Evolutionary conservation across 768 basidiomycete species (phyloP).

Genomic region (Paxillus ammoniavirescens): DNA sequence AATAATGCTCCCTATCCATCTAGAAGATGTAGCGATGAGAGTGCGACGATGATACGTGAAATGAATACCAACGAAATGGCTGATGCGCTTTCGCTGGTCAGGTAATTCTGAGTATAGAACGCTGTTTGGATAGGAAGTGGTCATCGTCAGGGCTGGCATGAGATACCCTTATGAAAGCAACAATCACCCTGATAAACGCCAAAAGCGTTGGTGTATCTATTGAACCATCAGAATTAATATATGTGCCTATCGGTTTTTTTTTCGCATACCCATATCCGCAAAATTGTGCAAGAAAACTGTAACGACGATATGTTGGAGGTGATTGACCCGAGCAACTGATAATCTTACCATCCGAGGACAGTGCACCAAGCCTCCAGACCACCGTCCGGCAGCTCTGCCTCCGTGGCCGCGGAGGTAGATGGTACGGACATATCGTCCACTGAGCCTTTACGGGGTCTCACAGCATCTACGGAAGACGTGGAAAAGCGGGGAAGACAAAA

Average conservation of each 20-base stretch:
- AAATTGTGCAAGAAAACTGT: slow-evolving; percentile 27
- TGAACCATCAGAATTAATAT: background rate
- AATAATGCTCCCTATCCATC: slow-evolving; percentile 50
- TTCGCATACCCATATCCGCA: slow-evolving; percentile 24
- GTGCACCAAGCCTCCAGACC: slow-evolving; percentile 26
- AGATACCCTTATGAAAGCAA: background rate
- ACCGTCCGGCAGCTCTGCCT: background rate
- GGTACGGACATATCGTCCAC: background rate
- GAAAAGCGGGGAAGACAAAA: background rate
- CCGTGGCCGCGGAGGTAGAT: background rate
- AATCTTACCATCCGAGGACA: slow-evolving; percentile 24
- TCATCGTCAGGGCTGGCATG: background rate
- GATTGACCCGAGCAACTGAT: background rate
- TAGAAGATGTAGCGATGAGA: slow-evolving; percentile 1
- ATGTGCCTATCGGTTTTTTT: fast-evolving
- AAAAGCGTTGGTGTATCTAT: slow-evolving; percentile 20
- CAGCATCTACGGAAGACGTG: background rate
- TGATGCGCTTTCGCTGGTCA: slow-evolving; percentile 21
- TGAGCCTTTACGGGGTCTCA: background rate
- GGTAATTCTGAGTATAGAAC: slow-evolving; percentile 20
- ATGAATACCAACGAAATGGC: slow-evolving; percentile 4
- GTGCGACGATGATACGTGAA: too few relatives aligned
- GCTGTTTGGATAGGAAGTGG: slow-evolving; percentile 4
- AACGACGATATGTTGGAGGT: background rate
- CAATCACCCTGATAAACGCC: slow-evolving; percentile 28